phyloP scores from a whole-genome alignment of 805 yeast species.

The Kregervanrija delftensis region DNA sequence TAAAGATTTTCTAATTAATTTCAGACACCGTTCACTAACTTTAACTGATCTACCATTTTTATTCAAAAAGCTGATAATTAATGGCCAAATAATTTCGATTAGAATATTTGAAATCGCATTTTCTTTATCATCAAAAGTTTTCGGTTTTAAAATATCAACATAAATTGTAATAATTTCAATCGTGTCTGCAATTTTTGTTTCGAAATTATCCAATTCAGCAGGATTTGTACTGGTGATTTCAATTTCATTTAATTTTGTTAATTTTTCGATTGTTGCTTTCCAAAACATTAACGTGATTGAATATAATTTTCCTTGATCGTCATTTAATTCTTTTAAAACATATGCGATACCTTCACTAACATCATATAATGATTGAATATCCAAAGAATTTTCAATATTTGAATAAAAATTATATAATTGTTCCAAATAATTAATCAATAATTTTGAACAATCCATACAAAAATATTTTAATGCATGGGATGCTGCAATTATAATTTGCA shows the following conservation, averaged over 20 bases:
- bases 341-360: constrained; percentile 87
- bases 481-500: constrained; percentile 71
- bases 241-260: constrained; percentile 21
- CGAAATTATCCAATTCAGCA: constrained; percentile 28
- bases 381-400: constrained; percentile 46
- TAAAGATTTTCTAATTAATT: constrained; percentile 58
- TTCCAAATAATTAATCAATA: constrained; percentile 59
- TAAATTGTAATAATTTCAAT: constrained; percentile 63
- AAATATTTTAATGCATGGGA: constrained; percentile 91
- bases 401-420: constrained; percentile 73
- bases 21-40: constrained; percentile 70
- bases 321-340: constrained; percentile 57
- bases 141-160: constrained; percentile 50
- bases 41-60: constrained; percentile 52
- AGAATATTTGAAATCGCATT: constrained; percentile 38
- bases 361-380: constrained; percentile 64
- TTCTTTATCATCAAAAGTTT: constrained; percentile 4
- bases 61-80: constrained; percentile 39
- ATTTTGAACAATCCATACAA: constrained; percentile 79
- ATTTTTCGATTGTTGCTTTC: constrained; percentile 51
- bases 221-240: constrained; percentile 7
- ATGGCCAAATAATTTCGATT: constrained; percentile 53
- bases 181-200: constrained; percentile 56
- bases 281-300: constrained; percentile 56
- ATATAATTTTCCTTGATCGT: constrained; percentile 38